These are phyloP conservation scores for Apiotrichum montevideense DNA, from an alignment of 1,284 basidiomycete genomes.

Conservation along the genomic window DNA sequence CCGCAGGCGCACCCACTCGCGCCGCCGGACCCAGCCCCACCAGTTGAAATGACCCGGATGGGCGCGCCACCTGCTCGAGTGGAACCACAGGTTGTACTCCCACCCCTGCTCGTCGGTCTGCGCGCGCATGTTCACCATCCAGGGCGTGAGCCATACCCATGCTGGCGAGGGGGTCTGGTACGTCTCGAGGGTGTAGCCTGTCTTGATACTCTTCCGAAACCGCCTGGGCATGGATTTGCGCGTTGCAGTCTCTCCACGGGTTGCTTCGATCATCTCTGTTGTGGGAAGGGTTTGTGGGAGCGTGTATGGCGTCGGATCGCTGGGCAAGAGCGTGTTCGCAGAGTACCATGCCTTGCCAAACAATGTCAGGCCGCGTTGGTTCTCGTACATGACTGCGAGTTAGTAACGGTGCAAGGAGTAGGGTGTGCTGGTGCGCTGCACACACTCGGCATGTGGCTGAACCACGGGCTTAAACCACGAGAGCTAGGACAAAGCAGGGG, in stretches of 20 bases:
- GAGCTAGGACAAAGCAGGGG: too few relatives aligned
- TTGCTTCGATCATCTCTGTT: conserved; percentile 12
- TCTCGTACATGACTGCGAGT: conserved; percentile 44
- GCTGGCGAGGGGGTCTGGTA: conserved; percentile 41
- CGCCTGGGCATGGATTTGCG: conserved; percentile 1
- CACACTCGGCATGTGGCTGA: too few relatives aligned
- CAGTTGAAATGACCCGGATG: conserved; percentile 37
- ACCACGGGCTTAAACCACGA: too few relatives aligned
- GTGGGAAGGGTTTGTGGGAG: conserved; percentile 18
- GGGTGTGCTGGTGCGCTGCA: too few relatives aligned
- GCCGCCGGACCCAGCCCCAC: conserved; percentile 44
- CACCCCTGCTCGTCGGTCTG: conserved; percentile 47
- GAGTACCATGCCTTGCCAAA: conserved; percentile 45
- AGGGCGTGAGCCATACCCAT: conserved; percentile 45
- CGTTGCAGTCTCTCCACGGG: not conserved
- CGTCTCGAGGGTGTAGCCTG: conserved; percentile 40
- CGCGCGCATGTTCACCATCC: conserved; percentile 47
- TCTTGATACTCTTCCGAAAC: conserved; percentile 30
- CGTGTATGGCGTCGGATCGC: conserved; percentile 44
- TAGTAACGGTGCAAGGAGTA: not conserved
- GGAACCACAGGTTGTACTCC: conserved; percentile 46
- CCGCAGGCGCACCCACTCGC: conserved; percentile 44
- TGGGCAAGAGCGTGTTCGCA: conserved; percentile 35
- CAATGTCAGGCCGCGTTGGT: conserved; percentile 44
- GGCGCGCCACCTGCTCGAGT: conserved; percentile 31